Evolutionary conservation across 805 yeast genomes (phyloP), one percentile per base, ranked within the genome.

Genomic region (Schizosaccharomyces lindneri): DNA sequence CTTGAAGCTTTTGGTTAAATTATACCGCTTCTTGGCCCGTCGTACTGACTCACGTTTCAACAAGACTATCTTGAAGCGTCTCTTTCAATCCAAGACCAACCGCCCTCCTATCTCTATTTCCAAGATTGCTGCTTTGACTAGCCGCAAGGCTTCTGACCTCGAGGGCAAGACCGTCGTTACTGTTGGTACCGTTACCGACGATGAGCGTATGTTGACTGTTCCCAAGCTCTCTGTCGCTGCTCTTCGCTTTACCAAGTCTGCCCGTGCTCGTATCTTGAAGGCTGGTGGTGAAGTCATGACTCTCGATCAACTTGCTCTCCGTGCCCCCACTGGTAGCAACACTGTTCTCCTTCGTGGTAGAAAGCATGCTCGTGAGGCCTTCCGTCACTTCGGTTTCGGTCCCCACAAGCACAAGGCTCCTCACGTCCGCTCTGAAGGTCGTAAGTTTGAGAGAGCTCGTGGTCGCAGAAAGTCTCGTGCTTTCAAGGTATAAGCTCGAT

Each of bases 381-480:
- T 87, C 73, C 87, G 97, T 82, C 97, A 93, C 85, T 93, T 93
- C 76, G 99, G 99, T 78, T 76, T 90, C 78, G 99, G 99, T 81
- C 99, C 99, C 75, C 98, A 93, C 94, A 87, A 87, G 84, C 79
- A 82, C 81, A 93, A 93, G 87, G 97, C 97, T 74, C 99, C 99
- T 80, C 88, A 94, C 82, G 84, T 93, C 78, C 73, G 78, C 74
- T 90, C 97, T 67, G 88, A 81, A 78, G 99, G 99, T 78, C 93
- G 97, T 85, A 93, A 93, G 82, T 93, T 93, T 84, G 98, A 93
- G 84, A 88, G 93, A 80, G 99, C 97, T 74, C 93, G 99, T 87
- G 99, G 99, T 84, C 94, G 85, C 79, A 84, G 99, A 82, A 84
- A 81, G 78, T 89, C 97, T 70, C 88, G 94, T 84, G 99, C 95